phyloP scores from a whole-genome alignment of 1,284 basidiomycete species.

The Porodaedalea pini region DNA sequence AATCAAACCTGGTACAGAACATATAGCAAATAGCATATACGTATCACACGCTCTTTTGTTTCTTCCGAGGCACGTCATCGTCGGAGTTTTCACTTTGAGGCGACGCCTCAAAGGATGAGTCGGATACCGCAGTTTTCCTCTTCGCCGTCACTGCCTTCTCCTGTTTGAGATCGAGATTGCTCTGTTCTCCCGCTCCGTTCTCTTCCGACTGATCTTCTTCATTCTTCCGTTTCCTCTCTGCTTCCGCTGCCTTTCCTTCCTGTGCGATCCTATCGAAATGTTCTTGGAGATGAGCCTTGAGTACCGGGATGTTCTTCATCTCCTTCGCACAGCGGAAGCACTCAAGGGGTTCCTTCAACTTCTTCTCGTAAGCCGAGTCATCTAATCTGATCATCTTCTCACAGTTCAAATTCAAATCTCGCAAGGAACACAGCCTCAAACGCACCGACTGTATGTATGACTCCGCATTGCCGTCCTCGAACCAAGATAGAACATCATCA shows the following conservation, averaged over 20 bases:
- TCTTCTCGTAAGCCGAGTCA: conserved; percentile 52
- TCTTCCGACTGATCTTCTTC: not conserved
- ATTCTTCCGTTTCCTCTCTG: not conserved
- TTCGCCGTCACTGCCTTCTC: no score
- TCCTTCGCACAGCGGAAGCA: conserved; percentile 66
- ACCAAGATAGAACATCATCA: conserved; percentile 71
- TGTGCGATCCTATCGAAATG: conserved; percentile 38
- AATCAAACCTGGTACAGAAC: no score
- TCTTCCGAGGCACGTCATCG: no score
- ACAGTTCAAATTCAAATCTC: not conserved
- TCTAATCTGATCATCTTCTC: conserved; percentile 52
- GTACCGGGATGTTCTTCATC: conserved; percentile 69
- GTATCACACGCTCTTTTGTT: no score
- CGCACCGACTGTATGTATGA: conserved; percentile 51
- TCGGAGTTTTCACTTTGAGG: no score
- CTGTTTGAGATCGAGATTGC: no score
- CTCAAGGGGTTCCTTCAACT: conserved; percentile 63
- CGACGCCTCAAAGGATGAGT: no score
- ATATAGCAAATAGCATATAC: no score
- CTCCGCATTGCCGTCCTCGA: conserved; percentile 47
- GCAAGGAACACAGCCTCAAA: conserved; percentile 12
- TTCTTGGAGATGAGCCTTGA: conserved; percentile 70
- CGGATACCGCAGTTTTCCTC: no score
- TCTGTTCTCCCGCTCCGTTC: not conserved
- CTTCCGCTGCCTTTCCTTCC: not conserved